Conservation (phyloP, 2,329 filamentous ascomycete genomes). For the Paracamarosporium sp. region DNA sequence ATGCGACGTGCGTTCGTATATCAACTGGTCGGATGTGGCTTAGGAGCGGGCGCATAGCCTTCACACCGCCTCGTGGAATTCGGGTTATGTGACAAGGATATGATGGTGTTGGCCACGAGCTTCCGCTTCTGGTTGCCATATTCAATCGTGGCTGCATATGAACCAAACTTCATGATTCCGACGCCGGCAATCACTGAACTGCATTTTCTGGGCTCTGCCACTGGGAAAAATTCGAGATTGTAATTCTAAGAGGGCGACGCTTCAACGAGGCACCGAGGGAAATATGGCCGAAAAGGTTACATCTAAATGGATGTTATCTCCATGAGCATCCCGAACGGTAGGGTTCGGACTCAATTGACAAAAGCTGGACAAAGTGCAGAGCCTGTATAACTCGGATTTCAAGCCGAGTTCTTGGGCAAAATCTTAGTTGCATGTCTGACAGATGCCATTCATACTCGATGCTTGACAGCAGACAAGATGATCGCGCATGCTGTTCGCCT, state of each 20-base stretch:
- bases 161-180: neutral
- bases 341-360: neutral
- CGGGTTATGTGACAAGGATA: neutral
- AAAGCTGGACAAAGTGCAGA: neutral
- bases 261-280: neutral
- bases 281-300: neutral
- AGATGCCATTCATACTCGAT: neutral
- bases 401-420: neutral
- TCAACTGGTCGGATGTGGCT: neutral
- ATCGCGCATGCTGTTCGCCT: neutral
- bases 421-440: neutral
- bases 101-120: neutral
- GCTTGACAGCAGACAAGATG: neutral
- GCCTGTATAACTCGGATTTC: neutral
- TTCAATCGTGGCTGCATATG: slow-evolving; percentile 19
- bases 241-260: neutral
- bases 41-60: neutral
- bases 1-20: neutral
- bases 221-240: neutral
- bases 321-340: neutral
- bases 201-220: slow-evolving; percentile 15
- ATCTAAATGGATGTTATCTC: neutral
- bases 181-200: neutral
- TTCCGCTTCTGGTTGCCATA: slow-evolving; percentile 8
- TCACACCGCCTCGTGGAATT: slow-evolving; percentile 11